Conservation (phyloP, 1,284 basidiomycete species). For the Cryptococcus depauperatus region DNA sequence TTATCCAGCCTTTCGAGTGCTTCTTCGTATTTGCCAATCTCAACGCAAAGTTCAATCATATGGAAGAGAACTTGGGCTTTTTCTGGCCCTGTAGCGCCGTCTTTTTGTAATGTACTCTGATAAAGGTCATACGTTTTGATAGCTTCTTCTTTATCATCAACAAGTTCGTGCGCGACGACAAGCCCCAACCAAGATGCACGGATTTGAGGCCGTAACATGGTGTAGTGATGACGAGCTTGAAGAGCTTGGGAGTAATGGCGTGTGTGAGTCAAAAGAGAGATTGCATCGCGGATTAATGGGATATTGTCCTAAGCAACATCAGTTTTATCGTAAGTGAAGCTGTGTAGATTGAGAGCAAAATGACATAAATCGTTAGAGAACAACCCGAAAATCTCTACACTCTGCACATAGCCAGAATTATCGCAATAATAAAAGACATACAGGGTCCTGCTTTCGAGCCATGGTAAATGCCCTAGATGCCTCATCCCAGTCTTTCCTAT, state of each 20-base stretch:
- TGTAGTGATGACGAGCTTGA: conserved; percentile 72
- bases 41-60: conserved; percentile 69
- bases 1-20: conserved; percentile 57
- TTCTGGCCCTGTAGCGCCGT: conserved; percentile 52
- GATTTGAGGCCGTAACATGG: conserved; percentile 71
- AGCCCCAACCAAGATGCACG: conserved; percentile 86
- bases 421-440: conserved; percentile 45
- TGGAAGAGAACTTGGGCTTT: conserved; percentile 79
- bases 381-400: not conserved
- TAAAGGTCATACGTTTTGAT: conserved; percentile 63
- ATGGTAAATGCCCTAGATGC: conserved; percentile 51
- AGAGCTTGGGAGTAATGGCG: conserved; percentile 72
- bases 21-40: conserved; percentile 52
- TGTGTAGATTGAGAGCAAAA: too few relatives aligned
- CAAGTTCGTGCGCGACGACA: conserved; percentile 81
- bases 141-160: conserved; percentile 64
- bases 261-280: conserved; percentile 84
- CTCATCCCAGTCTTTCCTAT: conserved; percentile 50
- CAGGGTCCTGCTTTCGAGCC: conserved; percentile 81
- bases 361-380: not conserved
- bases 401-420: not conserved
- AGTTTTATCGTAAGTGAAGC: not conserved
- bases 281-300: conserved; percentile 85
- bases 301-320: conserved; percentile 65
- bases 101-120: conserved; percentile 50